These are phyloP conservation scores for Neurospora sp. DNA, from an alignment of 495 filamentous ascomycete genomes.

Conservation along the genomic window DNA sequence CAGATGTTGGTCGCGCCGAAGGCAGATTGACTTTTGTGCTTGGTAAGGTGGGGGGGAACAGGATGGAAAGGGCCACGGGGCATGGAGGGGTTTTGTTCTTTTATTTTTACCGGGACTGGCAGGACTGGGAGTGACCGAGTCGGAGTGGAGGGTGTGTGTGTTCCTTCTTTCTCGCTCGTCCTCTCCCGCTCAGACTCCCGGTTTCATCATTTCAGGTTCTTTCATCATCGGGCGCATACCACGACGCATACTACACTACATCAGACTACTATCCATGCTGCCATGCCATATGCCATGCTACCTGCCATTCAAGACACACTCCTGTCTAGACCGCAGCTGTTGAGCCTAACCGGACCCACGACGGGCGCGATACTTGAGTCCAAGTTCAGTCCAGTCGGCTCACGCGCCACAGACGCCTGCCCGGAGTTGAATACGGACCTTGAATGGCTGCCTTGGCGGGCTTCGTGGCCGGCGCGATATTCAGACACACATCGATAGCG, in stretches of 20 bases:
- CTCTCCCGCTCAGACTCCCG: constrained; percentile 12
- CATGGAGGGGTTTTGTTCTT: constrained; percentile 1
- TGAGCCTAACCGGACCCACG: neutral
- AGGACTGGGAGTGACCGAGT: constrained; percentile 3
- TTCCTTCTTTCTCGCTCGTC: constrained; percentile 5
- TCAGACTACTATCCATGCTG: neutral
- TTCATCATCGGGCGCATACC: constrained; percentile 17
- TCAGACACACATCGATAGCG: neutral
- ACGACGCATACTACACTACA: neutral
- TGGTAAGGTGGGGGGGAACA: neutral
- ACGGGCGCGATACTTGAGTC: neutral
- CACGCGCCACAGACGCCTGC: neutral
- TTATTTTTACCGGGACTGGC: neutral
- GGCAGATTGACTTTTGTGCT: neutral
- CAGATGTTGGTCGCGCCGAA: neutral
- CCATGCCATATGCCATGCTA: neutral
- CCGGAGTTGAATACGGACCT: neutral
- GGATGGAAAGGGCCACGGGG: neutral
- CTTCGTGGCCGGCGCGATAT: neutral
- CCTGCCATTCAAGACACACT: neutral
- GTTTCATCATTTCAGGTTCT: constrained; percentile 22
- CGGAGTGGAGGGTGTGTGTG: constrained; percentile 5
- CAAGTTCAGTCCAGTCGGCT: neutral
- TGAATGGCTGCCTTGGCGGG: neutral
- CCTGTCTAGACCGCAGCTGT: neutral